phyloP scores from a whole-genome alignment of 768 basidiomycete genomes.

The Chalciporus chontae region DNA sequence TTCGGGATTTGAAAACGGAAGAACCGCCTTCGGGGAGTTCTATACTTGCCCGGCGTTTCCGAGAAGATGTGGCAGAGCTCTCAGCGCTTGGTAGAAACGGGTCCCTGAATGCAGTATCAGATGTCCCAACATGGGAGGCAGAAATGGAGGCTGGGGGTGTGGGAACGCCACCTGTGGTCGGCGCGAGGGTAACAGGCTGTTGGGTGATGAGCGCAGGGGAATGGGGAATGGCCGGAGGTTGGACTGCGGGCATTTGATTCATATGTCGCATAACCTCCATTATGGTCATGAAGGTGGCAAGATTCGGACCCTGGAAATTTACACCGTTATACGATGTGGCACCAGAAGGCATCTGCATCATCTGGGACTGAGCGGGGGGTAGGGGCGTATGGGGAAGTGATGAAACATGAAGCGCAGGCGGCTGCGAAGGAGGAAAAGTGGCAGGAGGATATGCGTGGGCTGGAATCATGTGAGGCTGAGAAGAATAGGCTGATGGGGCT shows the following conservation, averaged over 20 bases:
- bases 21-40: conserved; percentile 10
- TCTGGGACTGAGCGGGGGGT: conserved; percentile 15
- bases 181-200: not conserved
- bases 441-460: conserved; percentile 14
- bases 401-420: conserved; percentile 8
- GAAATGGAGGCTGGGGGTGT: conserved; percentile 1
- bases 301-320: conserved; percentile 17
- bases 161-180: not conserved
- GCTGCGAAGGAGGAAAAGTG: conserved; percentile 16
- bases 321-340: conserved; percentile 4
- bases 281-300: conserved; percentile 29
- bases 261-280: conserved; percentile 31
- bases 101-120: not conserved
- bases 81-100: conserved; percentile 3
- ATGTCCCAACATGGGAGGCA: not conserved
- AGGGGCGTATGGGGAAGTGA: conserved; percentile 8
- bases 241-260: conserved; percentile 16
- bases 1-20: conserved; percentile 4
- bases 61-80: not conserved
- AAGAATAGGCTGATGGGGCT: conserved; percentile 16
- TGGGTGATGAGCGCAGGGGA: conserved; percentile 4
- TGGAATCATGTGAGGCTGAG: conserved; percentile 20
- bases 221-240: conserved; percentile 10
- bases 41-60: conserved; percentile 3
- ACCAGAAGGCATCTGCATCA: conserved; percentile 13